Evolutionary conservation across 2,329 filamentous ascomycete species (phyloP), one percentile per base, ranked within the genome.

Genomic region (Colletotrichum euphorbiae): DNA sequence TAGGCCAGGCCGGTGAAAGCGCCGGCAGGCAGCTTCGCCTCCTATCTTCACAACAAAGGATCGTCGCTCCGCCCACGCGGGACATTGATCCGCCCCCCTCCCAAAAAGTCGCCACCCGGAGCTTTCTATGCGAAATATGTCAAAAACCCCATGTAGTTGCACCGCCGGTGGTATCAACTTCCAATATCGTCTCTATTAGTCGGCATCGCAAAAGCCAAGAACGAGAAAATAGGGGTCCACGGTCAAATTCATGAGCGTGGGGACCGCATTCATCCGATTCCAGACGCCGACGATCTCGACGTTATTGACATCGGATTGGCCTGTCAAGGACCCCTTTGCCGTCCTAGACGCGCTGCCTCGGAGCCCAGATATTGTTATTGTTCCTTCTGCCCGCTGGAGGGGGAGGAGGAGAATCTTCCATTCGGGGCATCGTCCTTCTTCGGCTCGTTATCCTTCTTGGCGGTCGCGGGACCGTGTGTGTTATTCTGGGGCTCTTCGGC

Each of bases 31-130:
- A 43, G 21, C 28, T 17, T 61, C 43, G 57, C 57, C 33, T 4
- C 17, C 40, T n/a, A 40, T 51, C 60, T 42, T 50, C 17, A 43
- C 6, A 36, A 11, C 2, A 21, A 46, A 9, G 12, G 51, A 57
- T 67, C 19, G 45, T 63, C 51, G 51, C n/a, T 54, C 46, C 48
- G 43, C 51, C 51, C 59, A 63, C 46, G 28, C 51, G 28, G 33
- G 42, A 50, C 36, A 36, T 11, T 15, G 13, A 28, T 24, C 46
- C 2, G 8, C 17, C 24, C 17, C 15, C 6, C 42, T 24, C 6
- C 42, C 40, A 1, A 48, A 24, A 31, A 38, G 4, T 67, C 43
- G 64, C 51, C 59, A 64, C 51, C 60, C 33, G 12, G 51, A 17
- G 28, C 9, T 17, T 40, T 42, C 17, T 51, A 51, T n/a, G n/a